A percentile compares a stretch with the other conserved stretches of the same genome.
phyloP scores from a whole-genome alignment of 1,139 yeast species.

The Scheffersomyces stambukii region DNA sequence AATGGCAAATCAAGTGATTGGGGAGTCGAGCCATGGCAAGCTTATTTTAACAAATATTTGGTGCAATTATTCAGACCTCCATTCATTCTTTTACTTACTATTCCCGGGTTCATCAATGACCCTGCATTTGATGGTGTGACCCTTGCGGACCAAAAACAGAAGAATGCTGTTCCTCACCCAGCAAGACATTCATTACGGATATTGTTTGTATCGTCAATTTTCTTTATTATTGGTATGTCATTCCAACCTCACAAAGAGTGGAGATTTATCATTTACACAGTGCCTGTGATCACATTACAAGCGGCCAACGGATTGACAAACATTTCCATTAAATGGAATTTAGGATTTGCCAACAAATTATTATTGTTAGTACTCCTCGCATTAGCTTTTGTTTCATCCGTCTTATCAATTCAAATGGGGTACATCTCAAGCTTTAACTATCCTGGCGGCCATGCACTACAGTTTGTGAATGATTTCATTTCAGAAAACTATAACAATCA shows the following conservation, averaged over 20 bases:
- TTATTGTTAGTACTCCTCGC: conserved; percentile 25
- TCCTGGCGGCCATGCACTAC: conserved; percentile 83
- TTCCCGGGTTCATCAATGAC: conserved; percentile 40
- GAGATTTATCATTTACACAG: conserved; percentile 77
- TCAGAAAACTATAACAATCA: conserved; percentile 12
- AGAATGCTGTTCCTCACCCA: conserved; percentile 33
- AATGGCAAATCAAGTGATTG: conserved; percentile 70
- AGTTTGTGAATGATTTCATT: conserved; percentile 46
- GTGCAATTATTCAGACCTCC: conserved; percentile 63
- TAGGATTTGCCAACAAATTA: conserved; percentile 24
- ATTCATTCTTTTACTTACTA: conserved; percentile 42
- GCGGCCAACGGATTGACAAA: conserved; percentile 63
- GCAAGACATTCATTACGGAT: conserved; percentile 34
- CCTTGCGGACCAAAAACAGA: conserved; percentile 4
- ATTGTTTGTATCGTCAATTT: conserved; percentile 38
- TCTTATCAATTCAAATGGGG: conserved; percentile 49
- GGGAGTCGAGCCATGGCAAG: conserved; percentile 76
- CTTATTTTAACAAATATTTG: conserved; percentile 54
- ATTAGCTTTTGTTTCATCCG: conserved; percentile 27
- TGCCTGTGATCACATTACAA: conserved; percentile 62
- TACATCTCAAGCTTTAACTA: conserved; percentile 71
- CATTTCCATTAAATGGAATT: conserved; percentile 30
- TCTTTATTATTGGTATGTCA: conserved; percentile 62
- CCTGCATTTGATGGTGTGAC: conserved; percentile 28
- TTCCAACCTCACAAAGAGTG: conserved; percentile 92